Base-by-base conservation (phyloP, 495 filamentous ascomycete genomes). In the Penicillium egyptiacum region DNA sequence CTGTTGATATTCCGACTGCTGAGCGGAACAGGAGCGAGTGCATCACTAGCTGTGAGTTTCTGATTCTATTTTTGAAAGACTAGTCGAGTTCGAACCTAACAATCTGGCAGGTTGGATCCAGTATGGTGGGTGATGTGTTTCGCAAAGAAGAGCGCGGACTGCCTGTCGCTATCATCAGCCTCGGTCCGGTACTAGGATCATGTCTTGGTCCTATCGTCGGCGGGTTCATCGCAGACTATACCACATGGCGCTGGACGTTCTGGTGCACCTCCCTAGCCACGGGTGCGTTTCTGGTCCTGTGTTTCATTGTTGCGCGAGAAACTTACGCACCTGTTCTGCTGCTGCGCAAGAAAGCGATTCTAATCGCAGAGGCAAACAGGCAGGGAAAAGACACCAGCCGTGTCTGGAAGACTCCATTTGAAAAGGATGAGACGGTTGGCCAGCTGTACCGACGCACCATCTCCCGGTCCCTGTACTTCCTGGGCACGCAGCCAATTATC, bases 281-380 rank as follows among this genome's bases (percentile, higher is more conserved):
- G 50, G 79, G 64, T 4, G n/a, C 79, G 3, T 75, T 88, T 45
- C 82, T 86, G 60, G 14, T 75, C 25, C 66, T 74, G 1, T 85
- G 84, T 1, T 37, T 87, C 3, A 76, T 86, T 50, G 81, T 79
- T 58, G 73, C 87, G 1, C 77, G 75, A 54, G 84, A 87, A 66
- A 86, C 84, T 1, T 87, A 86, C 67, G 67, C 77, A 3, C 83
- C 83, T 1, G 74, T 77, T 30, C 69, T 88, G 1, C 77, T 88
- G 3, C 66, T 68, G 19, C 65, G 71, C 37, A 86, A 63, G 76
- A 79, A 23, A 58, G 70, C 17, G 69, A 62, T 20, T 70, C 86
- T 8, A 70, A 87, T 83, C 6, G 81, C 16, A 33, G 40, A 44
- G 5, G 39, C 46, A 14, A 35, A 17, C 16, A 28, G 41, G 6